Conservation (phyloP, 2,329 filamentous ascomycete species). For the Trichoderma breve region DNA sequence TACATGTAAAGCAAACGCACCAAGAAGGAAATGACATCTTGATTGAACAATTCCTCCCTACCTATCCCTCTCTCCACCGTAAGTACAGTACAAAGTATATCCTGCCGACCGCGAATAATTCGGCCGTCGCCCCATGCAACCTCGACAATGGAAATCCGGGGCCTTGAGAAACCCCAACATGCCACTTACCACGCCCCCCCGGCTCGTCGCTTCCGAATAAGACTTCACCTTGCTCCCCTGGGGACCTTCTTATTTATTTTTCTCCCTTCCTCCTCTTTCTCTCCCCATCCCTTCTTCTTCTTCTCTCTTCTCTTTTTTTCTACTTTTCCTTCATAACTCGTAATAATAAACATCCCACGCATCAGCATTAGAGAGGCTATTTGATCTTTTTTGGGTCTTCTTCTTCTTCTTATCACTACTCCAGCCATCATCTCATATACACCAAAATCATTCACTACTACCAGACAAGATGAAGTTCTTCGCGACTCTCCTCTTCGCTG, state of each 20-base stretch:
- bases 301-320: background rate
- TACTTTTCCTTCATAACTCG: background rate
- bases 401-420: background rate
- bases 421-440: background rate
- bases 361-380: background rate
- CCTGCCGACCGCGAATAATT: background rate
- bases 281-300: background rate
- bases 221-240: constrained; percentile 12
- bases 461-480: constrained; percentile 46
- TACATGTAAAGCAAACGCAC: background rate
- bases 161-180: constrained; percentile 15
- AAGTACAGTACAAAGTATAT: background rate
- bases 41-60: background rate
- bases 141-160: constrained; percentile 3
- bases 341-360: background rate
- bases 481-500: constrained; percentile 37
- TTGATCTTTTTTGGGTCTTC: background rate
- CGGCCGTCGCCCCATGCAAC: constrained; percentile 5
- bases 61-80: background rate
- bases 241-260: constrained; percentile 1
- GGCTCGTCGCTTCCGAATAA: constrained; percentile 16
- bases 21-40: background rate
- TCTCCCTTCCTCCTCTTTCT: background rate
- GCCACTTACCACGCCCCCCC: constrained; percentile 10
- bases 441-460: background rate